These are phyloP conservation scores for Candida palmyrensis DNA, from an alignment of 805 yeast species.

Conservation along the genomic window DNA sequence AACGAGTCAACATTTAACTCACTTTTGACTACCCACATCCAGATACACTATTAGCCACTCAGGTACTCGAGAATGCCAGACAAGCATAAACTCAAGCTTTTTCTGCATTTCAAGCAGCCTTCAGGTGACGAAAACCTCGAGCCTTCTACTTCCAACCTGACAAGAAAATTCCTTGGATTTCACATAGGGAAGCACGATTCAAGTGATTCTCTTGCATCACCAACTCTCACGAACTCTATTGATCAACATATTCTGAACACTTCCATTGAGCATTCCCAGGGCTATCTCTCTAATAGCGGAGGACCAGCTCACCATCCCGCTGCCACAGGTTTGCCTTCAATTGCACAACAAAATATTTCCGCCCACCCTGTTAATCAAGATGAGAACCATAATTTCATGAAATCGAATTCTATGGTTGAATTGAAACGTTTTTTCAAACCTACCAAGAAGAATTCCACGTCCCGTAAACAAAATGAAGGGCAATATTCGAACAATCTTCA, in stretches of 20 bases:
- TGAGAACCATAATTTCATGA: slow-evolving; percentile 27
- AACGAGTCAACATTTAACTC: no score
- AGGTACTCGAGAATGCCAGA: no score
- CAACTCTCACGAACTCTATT: slow-evolving; percentile 28
- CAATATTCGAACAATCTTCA: slow-evolving; percentile 20
- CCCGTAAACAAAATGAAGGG: slow-evolving; percentile 10
- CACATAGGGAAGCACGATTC: slow-evolving; percentile 39
- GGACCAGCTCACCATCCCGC: slow-evolving; percentile 1
- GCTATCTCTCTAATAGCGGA: not conserved
- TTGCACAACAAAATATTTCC: not conserved
- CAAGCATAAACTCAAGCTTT: slow-evolving; percentile 38
- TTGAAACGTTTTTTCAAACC: slow-evolving; percentile 71
- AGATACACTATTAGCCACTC: no score
- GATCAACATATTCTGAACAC: slow-evolving; percentile 16
- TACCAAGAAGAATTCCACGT: slow-evolving; percentile 25
- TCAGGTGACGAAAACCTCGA: slow-evolving; percentile 17
- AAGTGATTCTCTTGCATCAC: slow-evolving; percentile 28
- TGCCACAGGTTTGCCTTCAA: not conserved
- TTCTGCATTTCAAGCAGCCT: slow-evolving; percentile 32
- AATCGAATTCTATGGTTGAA: slow-evolving; percentile 58
- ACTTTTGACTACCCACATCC: no score
- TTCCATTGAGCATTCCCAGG: not conserved
- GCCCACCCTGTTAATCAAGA: slow-evolving; percentile 11
- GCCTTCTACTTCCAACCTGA: slow-evolving; percentile 28
- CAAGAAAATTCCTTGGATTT: slow-evolving; percentile 35